Evolutionary conservation across 129 eudicot genomes (phyloP).

Genomic region (Flaveria bidentis): DNA sequence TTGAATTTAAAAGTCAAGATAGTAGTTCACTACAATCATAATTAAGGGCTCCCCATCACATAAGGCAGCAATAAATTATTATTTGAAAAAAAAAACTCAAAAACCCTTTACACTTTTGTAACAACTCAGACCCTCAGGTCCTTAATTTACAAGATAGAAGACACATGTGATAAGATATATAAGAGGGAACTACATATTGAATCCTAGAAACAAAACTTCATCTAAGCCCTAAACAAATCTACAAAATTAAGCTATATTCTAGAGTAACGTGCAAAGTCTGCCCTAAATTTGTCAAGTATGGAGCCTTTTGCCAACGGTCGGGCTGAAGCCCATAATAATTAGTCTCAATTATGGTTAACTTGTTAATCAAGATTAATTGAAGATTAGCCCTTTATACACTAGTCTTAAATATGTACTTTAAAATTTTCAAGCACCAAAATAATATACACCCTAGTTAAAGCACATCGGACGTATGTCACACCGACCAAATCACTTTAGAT

Average conservation of each 20-base stretch:
- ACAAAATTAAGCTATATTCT: not conserved
- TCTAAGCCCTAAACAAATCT: not conserved
- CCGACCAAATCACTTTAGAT: no score
- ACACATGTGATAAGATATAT: not conserved
- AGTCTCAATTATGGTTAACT: no score
- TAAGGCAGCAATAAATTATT: not conserved
- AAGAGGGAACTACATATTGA: not conserved
- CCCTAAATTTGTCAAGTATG: not conserved
- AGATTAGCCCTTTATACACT: no score
- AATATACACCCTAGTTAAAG: no score
- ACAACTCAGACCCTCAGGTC: not conserved
- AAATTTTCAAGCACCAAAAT: no score
- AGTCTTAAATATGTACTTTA: no score
- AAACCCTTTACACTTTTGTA: not conserved
- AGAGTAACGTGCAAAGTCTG: not conserved
- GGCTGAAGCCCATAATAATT: no score
- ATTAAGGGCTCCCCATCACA: not conserved
- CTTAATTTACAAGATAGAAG: not conserved
- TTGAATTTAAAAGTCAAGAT: no score
- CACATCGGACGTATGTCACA: no score
- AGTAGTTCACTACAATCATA: no score
- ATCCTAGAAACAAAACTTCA: not conserved
- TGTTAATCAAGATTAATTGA: no score
- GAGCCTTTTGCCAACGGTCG: no score
- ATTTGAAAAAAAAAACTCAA: not conserved